Base-by-base conservation (phyloP, 2,329 filamentous ascomycete species). In the Colletotrichum tanaceti region DNA sequence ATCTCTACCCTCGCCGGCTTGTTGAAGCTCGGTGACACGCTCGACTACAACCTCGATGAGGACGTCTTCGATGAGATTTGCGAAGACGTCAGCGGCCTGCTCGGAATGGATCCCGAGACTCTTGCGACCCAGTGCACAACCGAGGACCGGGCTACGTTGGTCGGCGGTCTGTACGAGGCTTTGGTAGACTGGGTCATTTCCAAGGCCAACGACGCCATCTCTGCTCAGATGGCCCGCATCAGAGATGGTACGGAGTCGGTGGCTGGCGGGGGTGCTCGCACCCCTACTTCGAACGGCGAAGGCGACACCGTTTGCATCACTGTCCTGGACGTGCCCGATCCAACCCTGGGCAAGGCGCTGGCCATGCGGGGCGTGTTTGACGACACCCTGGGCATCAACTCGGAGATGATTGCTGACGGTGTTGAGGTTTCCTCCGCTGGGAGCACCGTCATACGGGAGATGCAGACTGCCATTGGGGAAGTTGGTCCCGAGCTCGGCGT, bases 361-460 rank as follows among this genome's bases (percentile, higher is more conserved):
- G 89, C 93, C 14, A 89, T 99, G 82, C 92, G 93, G 46, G 93
- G 93, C 16, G 89, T 98, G 43, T 99, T 99, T 74, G 95, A 99
- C 73, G 96, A 98, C 74, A 88, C 85, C n/a, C 84, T 91, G 22
- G 96, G 96, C 59, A 98, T 99, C 81, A 98, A 98, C 74, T 87
- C 91, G 0, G 96, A 99, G 82, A 98, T 99, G 94, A 97, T 95
- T 75, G 91, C 95, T 71, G 96, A 99, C 73, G 96, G 96, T 11
- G 87, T 99, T 0, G 87, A 92, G n/a, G 86, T 97, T 2, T 81
- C 86, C 1, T 74, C 90, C 0, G 89, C 89, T 1, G 92, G 92
- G n/a, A 91, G 90, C 66, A 97, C 95, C 0, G 91, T 98, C 11
- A 78, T 95, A 16, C 90, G 92, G 44, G 94, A 98, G 77, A 97